These are phyloP conservation scores for Onygenales sp. DNA, from an alignment of 2,329 filamentous ascomycete species.

Conservation along the genomic window DNA sequence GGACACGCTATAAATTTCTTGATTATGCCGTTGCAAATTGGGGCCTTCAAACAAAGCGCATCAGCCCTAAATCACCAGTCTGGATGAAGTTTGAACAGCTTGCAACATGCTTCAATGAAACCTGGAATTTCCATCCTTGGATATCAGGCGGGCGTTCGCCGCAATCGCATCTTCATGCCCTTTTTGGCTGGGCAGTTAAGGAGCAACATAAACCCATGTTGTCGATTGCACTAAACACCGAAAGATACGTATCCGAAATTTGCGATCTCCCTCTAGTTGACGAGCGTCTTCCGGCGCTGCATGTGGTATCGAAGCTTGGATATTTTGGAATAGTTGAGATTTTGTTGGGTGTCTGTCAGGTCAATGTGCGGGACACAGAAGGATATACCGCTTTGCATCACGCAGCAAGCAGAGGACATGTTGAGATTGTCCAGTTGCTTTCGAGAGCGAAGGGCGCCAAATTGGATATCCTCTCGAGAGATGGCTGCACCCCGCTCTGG, in stretches of 20 bases:
- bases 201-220: not conserved
- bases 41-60: not conserved
- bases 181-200: not conserved
- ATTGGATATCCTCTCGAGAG: not conserved
- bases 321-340: not conserved
- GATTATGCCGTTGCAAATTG: not conserved
- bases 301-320: not conserved
- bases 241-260: not conserved
- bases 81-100: not conserved
- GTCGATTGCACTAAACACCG: not conserved
- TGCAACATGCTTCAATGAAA: not conserved
- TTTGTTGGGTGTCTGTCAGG: not conserved
- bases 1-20: not conserved
- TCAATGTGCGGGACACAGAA: not conserved
- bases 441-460: not conserved
- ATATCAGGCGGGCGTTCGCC: not conserved
- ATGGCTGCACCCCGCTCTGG: not conserved
- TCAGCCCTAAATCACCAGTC: not conserved
- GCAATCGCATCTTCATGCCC: not conserved
- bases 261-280: not conserved
- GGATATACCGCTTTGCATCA: not conserved
- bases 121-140: conserved; percentile 1
- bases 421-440: not conserved
- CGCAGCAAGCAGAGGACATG: not conserved
- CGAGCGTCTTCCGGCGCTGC: not conserved